phyloP scores from a whole-genome alignment of 768 basidiomycete genomes.

The Lactifluus echinatus region DNA sequence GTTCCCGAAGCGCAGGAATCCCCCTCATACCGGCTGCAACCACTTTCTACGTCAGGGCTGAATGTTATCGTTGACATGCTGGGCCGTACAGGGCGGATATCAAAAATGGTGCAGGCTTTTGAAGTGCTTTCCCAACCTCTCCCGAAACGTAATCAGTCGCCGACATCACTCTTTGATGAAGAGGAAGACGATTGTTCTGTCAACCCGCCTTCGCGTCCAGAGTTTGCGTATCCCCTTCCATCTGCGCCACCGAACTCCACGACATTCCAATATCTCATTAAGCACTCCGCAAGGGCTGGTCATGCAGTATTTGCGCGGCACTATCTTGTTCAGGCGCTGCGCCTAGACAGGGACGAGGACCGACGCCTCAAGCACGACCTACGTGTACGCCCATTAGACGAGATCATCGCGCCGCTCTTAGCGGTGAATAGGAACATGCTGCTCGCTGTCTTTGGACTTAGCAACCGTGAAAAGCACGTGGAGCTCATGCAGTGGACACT shows the following conservation, averaged over 20 bases:
- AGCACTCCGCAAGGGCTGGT: conserved; percentile 41
- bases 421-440: conserved; percentile 48
- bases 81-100: conserved; percentile 49
- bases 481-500: conserved; percentile 52
- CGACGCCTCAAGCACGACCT: conserved; percentile 29
- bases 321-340: conserved; percentile 49
- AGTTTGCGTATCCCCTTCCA: conserved; percentile 29
- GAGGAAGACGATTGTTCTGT: conserved; percentile 57
- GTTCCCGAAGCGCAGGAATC: conserved; percentile 36
- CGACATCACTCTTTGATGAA: conserved; percentile 50
- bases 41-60: conserved; percentile 48
- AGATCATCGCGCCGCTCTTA: conserved; percentile 43
- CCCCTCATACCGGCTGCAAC: conserved; percentile 3
- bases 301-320: conserved; percentile 54
- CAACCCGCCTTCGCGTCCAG: conserved; percentile 30
- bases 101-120: conserved; percentile 65
- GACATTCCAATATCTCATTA: conserved; percentile 54
- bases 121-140: conserved; percentile 72
- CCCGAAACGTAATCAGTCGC: conserved; percentile 36
- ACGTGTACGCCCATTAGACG: conserved; percentile 25
- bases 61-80: conserved; percentile 68
- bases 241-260: conserved; percentile 56
- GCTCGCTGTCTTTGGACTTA: conserved; percentile 47
- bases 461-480: conserved; percentile 52
- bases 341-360: conserved; percentile 33